Base-by-base conservation (phyloP, 2,329 filamentous ascomycete genomes). In the Cercospora nicotianae region DNA sequence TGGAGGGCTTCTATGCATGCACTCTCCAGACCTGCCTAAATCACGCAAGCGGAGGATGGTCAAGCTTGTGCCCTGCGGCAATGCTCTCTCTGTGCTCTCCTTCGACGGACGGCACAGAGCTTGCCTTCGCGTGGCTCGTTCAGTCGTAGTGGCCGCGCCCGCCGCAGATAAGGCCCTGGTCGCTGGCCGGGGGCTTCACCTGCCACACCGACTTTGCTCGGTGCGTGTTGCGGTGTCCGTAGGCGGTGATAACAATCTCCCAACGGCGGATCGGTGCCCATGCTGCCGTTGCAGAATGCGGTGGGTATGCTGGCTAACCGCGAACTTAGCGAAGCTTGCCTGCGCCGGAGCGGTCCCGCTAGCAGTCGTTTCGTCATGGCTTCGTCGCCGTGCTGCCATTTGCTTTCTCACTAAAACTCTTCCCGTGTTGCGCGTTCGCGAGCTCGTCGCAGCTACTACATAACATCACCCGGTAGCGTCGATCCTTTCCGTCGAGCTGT, bases 401-500 rank as follows among this genome's bases (percentile, higher is more conserved):
- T 59, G 55, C 31, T 31, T 59, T 59, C 55, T 59, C 55, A 59
- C 55, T 59, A 59, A 59, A 59, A 33, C 55, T 59, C 55, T 33
- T 31, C 53, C 51, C 55, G 55, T 36, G 55, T 23, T 59, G 55
- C 55, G 55, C 55, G 55, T 59, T 13, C 31, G 55, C 55, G 55
- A 59, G 55, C 55, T 59, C 55, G 55, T 59, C 28, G 31, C 28
- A 59, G 55, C 55, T 59, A 31, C 55, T 59, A 31, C 55, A 18
- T 30, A 59, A 36, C 55, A 59, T 20, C 55, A 18, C 55, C 28
- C 55, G 28, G 60, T 42, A 51, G 60, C 36, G 60, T 45, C 59
- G 16, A 62, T 62, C 60, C 60, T 45, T 62, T n/a, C 59, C 26
- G 36, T 51, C 60, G 20, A 62, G 36, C 60, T 62, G 59, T 28